These are phyloP conservation scores for Cutaneotrichosporon cavernicola DNA, from an alignment of 1,284 basidiomycete species.

Conservation along the genomic window DNA sequence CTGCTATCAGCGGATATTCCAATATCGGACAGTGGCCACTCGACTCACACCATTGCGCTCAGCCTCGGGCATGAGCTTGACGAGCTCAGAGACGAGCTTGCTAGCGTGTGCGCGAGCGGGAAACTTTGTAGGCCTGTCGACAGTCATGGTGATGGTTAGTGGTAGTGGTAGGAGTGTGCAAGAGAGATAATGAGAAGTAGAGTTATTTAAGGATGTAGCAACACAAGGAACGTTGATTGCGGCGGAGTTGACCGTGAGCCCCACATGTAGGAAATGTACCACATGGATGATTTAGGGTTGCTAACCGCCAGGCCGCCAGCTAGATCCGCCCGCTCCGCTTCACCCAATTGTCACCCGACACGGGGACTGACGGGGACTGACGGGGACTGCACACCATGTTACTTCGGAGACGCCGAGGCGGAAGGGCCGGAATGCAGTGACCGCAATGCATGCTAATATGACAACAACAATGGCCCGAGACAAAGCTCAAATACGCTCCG, in stretches of 20 bases:
- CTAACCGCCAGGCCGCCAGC: constrained; percentile 1
- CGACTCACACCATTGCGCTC: constrained; percentile 35
- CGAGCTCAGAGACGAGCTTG: constrained; percentile 43
- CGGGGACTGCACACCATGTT: not conserved
- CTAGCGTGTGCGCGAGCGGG: constrained; percentile 47
- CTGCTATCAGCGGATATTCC: constrained; percentile 18
- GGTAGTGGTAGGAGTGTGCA: not conserved
- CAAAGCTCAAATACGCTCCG: constrained; percentile 17
- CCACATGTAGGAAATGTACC: not conserved
- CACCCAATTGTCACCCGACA: not conserved
- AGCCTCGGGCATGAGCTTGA: constrained; percentile 31
- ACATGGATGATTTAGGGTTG: not conserved
- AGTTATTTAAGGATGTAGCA: not conserved
- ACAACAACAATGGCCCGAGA: constrained; percentile 1
- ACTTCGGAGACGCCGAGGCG: not conserved
- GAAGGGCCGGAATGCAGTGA: not conserved
- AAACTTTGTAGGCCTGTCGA: constrained; percentile 27
- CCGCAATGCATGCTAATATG: constrained; percentile 12
- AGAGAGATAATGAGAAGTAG: not conserved
- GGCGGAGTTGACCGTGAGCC: constrained; percentile 7
- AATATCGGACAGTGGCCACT: not conserved
- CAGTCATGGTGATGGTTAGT: constrained; percentile 12
- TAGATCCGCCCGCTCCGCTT: not conserved
- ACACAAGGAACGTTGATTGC: too few relatives aligned
- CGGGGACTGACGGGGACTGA: too few relatives aligned